A percentile compares a stretch with the other conserved stretches of the same genome.
Conservation (phyloP, 2,329 filamentous ascomycete genomes). For the Aquanectria penicillioides region DNA sequence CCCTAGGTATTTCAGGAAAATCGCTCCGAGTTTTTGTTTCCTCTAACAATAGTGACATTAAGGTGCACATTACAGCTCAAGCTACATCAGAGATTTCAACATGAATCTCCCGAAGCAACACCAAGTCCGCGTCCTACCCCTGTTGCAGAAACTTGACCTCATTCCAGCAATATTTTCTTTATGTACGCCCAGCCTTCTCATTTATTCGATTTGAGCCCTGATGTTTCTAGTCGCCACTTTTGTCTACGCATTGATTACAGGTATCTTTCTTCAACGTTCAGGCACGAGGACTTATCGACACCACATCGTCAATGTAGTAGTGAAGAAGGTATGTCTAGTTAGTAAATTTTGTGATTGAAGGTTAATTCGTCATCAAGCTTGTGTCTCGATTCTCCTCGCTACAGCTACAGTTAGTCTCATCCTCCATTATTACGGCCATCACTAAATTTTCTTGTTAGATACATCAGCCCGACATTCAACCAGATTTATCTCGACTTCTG, state of each 20-base stretch:
- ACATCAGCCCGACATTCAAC: background rate
- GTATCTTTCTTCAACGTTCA: background rate
- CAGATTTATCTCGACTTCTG: background rate
- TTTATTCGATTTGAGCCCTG: background rate
- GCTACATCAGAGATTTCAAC: too few species aligned
- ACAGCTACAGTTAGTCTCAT: background rate
- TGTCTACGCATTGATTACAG: background rate
- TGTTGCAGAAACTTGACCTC: background rate
- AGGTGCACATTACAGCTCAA: too few species aligned
- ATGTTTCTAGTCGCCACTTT: background rate
- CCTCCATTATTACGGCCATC: too few species aligned
- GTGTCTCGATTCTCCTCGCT: background rate
- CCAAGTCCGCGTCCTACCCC: background rate
- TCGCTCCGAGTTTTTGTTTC: too few species aligned
- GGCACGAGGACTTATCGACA: background rate
- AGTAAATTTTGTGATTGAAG: too few species aligned
- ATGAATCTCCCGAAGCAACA: background rate
- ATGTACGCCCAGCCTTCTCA: background rate
- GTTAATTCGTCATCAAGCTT: background rate
- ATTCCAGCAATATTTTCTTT: background rate
- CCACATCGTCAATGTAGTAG: background rate
- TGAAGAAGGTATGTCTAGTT: background rate
- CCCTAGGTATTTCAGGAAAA: too few species aligned
- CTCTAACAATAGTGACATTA: too few species aligned
- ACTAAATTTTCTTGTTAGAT: background rate